Evolutionary conservation across 371 early-diverging fungal species (phyloP).

Genomic region (Capillidium heterosporum): DNA sequence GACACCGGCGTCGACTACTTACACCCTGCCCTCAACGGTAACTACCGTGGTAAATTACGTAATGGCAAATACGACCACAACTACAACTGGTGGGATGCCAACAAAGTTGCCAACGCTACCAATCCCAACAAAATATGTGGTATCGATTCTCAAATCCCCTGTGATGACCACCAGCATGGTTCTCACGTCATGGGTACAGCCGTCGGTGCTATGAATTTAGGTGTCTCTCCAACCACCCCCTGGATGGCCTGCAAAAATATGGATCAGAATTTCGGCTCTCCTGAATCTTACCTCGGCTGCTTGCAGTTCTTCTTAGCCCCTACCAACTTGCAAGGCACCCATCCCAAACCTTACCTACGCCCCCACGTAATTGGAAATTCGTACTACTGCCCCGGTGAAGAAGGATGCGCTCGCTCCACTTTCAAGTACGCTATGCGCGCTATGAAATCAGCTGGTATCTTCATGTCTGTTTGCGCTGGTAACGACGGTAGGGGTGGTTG

Average conservation of each 20-base stretch:
- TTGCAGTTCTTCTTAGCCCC: constrained; percentile 6
- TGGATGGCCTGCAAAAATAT: constrained; percentile 6
- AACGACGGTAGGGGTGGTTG: neutral
- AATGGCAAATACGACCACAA: neutral
- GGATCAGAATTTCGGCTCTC: neutral
- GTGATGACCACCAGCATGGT: neutral
- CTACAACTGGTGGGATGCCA: constrained; percentile 4
- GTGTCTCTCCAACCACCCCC: neutral
- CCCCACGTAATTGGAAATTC: constrained; percentile 1
- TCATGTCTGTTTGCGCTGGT: neutral
- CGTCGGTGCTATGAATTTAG: neutral
- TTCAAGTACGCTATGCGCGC: neutral
- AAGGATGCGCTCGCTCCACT: neutral
- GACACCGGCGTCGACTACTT: neutral
- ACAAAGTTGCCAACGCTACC: neutral
- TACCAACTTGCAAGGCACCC: neutral
- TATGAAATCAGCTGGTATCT: neutral
- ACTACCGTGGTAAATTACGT: neutral
- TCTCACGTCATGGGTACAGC: neutral
- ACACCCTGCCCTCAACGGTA: neutral
- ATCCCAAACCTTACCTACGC: neutral
- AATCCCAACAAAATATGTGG: neutral
- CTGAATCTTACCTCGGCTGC: constrained; percentile 2
- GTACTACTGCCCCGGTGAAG: neutral
- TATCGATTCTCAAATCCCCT: neutral